Evolutionary conservation across 2,329 filamentous ascomycete genomes (phyloP), one percentile per base, ranked within the genome.

Genomic region (Stachybotrys chartarum): DNA sequence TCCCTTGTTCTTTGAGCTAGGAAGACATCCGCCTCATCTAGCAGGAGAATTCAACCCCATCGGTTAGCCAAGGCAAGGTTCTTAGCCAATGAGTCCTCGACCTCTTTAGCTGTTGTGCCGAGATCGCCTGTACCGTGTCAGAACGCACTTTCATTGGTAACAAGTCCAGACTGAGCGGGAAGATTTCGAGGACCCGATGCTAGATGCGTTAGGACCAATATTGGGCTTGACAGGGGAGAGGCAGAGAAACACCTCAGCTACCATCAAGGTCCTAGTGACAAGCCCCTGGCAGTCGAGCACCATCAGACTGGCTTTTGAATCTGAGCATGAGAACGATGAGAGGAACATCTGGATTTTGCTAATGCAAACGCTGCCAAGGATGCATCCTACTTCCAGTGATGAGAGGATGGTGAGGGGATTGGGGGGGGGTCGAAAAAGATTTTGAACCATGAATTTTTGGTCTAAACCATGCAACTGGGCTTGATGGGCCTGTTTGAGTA

Each of bases 21-120:
- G 12, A 64, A 64, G 0, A 63, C 55, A 24, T 64, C 62, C 1
- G 60, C 59, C 50, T 63, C 61, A 32, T 64, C 62, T 11, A 65
- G 52, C 1, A 66, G 55, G 7, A 65, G 48, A 11, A 65, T 53
- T 42, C 60, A 63, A 16, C 55, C 59, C 64, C 63, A 66, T 5
- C 48, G 47, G 30, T 62, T 59, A 3, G 59, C 60, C 3, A 62
- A 56, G n/a, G 55, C 53, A 35, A 66, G 59, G 5, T 59, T 57
- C 6, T 55, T 44, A 8, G 55, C 50, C 8, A 65, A 54, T 1
- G 51, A 30, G n/a, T 16, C 50, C 17, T 66, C 63, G 1, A 63
- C 62, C 1, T 56, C 55, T 3, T 30, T 47, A 16, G 60, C 49
- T 3, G 55, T 56, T n/a, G 55, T 46, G 0, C 63, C 63, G 3